Evolutionary conservation across 495 filamentous ascomycete species (phyloP).

Genomic region (Penicillium fimorum): DNA sequence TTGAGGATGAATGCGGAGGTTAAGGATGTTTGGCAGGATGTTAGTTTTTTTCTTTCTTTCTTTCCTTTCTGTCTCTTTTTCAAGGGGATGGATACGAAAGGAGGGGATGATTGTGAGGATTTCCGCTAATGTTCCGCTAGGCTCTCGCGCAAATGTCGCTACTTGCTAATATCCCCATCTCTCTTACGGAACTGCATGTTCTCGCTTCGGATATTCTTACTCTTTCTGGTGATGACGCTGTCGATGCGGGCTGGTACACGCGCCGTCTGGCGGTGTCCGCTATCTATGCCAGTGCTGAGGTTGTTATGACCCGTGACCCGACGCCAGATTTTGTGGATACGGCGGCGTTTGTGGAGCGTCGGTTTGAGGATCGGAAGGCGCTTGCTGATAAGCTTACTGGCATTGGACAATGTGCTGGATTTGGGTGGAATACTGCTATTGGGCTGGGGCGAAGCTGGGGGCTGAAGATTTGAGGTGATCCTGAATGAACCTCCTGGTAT

Average conservation of each 20-base stretch:
- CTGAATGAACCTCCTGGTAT: background rate
- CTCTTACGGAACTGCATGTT: constrained; percentile 72
- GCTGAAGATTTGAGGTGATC: constrained; percentile 39
- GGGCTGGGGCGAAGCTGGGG: constrained; percentile 48
- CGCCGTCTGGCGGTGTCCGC: constrained; percentile 74
- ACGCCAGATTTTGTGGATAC: constrained; percentile 68
- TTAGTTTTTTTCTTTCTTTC: constrained; percentile 36
- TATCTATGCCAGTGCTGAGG: constrained; percentile 81
- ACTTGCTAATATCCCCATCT: constrained; percentile 69
- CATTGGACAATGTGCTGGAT: constrained; percentile 71
- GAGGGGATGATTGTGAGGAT: background rate
- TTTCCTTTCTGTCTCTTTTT: background rate
- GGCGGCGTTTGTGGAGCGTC: constrained; percentile 70
- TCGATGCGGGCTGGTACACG: constrained; percentile 89
- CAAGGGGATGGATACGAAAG: background rate
- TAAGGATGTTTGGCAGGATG: constrained; percentile 79
- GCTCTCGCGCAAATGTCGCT: constrained; percentile 88
- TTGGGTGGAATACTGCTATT: constrained; percentile 59
- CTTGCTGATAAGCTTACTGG: constrained; percentile 58
- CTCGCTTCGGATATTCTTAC: constrained; percentile 86
- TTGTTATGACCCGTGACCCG: constrained; percentile 89
- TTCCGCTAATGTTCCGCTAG: constrained; percentile 39
- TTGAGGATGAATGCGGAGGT: constrained; percentile 69
- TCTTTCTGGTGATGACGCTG: constrained; percentile 74
- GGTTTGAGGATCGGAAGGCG: constrained; percentile 65